Base-by-base conservation (phyloP, 306 rosid genomes). In the Hippophae tibetana region DNA sequence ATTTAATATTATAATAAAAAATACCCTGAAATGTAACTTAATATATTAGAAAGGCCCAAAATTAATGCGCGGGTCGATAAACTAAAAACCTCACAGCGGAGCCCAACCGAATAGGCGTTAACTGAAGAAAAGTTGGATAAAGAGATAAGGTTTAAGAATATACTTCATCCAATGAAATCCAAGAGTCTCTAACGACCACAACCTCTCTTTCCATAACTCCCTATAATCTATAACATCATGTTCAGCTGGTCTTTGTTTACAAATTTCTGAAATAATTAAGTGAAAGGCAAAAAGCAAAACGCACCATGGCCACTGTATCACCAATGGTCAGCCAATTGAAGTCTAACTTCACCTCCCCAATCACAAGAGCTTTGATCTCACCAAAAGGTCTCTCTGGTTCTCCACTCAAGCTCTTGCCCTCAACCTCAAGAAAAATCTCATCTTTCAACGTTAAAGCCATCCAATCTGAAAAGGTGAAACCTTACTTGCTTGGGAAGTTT, bases 321-420 rank as follows among this genome's bases (percentile, higher is more conserved):
- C 89, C 98, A 66, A 85, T 92, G 85, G 94, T 83, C 3, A 87
- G 89, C 81, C 98, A 87, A 45, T 92, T 92, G 66, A 85, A 79
- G 70, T 85, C 95, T 58, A 68, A 59, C 81, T 92, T 92, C 79
- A 79, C 82, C 55, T 76, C 95, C 7, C 76, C 81, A 6, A 60
- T 63, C 67, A 40, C 76, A 5, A 81, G 83, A 71, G 73, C 79
- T 65, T 74, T 84, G 27, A 58, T 80, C 43, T 55, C 84, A 7
- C 96, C 98, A 50, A 92, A 69, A 75, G 96, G 92, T 45, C 84
- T 85, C 64, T 74, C 84, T 43, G 67, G 73, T 63, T 82, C 93
- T 57, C 77, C 89, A 3, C 80, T 81, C 18, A 76, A 56, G 7
- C 71, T 73, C 45, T 52, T 69, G 9, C 58, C 66, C 27, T 54